Base-by-base conservation (phyloP, 2,329 filamentous ascomycete genomes). In the Incumbomyces delicatus region DNA sequence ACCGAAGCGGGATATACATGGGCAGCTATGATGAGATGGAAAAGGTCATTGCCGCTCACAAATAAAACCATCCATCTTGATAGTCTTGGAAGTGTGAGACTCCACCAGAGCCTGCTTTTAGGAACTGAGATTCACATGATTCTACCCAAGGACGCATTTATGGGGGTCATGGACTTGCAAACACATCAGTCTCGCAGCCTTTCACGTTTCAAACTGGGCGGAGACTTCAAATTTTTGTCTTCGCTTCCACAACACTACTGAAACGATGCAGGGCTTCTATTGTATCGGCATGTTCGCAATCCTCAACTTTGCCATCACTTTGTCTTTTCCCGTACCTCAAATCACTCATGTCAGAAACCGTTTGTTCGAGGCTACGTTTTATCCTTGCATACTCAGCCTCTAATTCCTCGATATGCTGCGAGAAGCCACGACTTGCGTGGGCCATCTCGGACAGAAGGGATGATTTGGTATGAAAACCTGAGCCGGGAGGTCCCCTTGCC, bases 21-120 rank as follows among this genome's bases (percentile, higher is more conserved):
- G 92, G 92, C 54, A 95, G 88, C 59, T 87, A 84, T 58, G 86
- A 94, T 53, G 92, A 98, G 72, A 78, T 98, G 41, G 87, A 95
- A 72, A 95, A 94, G 75, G 87, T 96, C 57, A 94, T 95, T 67
- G 72, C 79, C 51, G 82, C 83, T 60, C 83, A 92, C 71, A 83
- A 83, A 67, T 58, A 47, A 27, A 27, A 8, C 8, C 22, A 27
- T 27, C 8, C 22, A 5, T 27, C 22, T 8, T 5, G 5, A 27
- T 8, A 27, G 22, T 27, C 22, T 4, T 27, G 22, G n/a, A n/a
- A 27, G 22, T 27, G 22, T 27, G 8, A 27, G 22, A 27, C 8
- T 27, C 22, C 5, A 27, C 22, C 22, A 27, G 4, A 27, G 22
- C 22, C 22, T 27, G 5, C 22, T 27, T 27, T 27, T 8, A 27